Conservation (phyloP, 306 rosid genomes). For the Gastrolobium bilobum region DNA sequence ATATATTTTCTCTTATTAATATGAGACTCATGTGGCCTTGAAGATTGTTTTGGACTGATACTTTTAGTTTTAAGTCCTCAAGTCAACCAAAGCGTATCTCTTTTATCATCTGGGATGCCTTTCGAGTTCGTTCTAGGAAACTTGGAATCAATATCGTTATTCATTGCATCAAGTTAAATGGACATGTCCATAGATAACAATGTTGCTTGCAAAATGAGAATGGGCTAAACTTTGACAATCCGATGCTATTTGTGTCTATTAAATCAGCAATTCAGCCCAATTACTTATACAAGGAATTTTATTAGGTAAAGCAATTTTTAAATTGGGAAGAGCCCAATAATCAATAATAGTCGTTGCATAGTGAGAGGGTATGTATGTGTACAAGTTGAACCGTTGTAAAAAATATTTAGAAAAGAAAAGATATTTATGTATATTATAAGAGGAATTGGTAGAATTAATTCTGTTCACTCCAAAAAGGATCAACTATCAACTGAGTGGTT, state of each 20-base stretch:
- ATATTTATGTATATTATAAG: neutral
- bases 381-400: neutral
- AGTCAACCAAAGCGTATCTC: neutral
- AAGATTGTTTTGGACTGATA: neutral
- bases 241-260: neutral
- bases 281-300: neutral
- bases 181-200: neutral
- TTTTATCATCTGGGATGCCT: neutral
- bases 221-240: constrained; percentile 22
- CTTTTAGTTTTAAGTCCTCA: too few species aligned
- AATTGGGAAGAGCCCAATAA: neutral
- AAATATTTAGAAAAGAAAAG: neutral
- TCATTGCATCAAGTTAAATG: constrained; percentile 21
- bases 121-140: constrained; percentile 13
- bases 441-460: neutral
- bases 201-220: constrained; percentile 7
- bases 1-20: too few species aligned
- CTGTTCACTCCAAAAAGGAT: too few species aligned
- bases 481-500: too few species aligned
- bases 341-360: neutral
- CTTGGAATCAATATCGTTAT: constrained; percentile 19
- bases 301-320: neutral
- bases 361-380: neutral
- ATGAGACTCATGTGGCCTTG: neutral
- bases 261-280: constrained; percentile 36